Base-by-base conservation (phyloP, 805 yeast genomes). In the Cyberlindnera lachancei region DNA sequence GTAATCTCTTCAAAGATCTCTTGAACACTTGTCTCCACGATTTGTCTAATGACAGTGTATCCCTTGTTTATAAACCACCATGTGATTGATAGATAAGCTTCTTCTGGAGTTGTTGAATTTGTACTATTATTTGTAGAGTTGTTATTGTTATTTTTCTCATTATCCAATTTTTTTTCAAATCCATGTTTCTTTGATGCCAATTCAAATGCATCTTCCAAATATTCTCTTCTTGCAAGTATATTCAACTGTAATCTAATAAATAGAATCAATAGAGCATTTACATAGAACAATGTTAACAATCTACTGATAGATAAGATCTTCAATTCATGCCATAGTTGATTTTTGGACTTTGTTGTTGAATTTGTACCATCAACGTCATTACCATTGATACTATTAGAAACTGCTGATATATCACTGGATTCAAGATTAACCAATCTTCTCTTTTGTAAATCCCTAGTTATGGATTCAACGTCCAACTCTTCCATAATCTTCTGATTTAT, bases 11-110 rank as follows among this genome's bases (percentile, higher is more conserved):
- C 69, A 52, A 86, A 85, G 16, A 75, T 76, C 20, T 63, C 64
- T 19, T 62, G 64, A 4, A 90, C 88, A 4, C 71, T 60, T 2
- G 55, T 50, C 46, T 75, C 73, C 18, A 85, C 72, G 15, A 66
- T 56, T 18, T 64, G 58, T 15, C 73, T 65, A 22, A 84, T 59
- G 21, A 65, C 60, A 15, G 66, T 46, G 87, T 92, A 86, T 1
- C 97, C 97, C 42, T 77, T 73, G 55, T 90, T 87, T 31, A 90
- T 63, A 28, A 90, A 56, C 96, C 96, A 90, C 96, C 96, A 90
- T 39, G 88, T 79, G 40, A 86, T 70, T 0, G 94, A 80, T 29
- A 90, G 64, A 52, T 82, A 90, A 31, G 86, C 80, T 47, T 92
- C 90, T 46, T 82, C 92, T n/a, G n/a, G n/a, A n/a, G n/a, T n/a